These are phyloP conservation scores for Annona cherimola DNA, from an alignment of 164 flowering plant genomes.

Conservation along the genomic window DNA sequence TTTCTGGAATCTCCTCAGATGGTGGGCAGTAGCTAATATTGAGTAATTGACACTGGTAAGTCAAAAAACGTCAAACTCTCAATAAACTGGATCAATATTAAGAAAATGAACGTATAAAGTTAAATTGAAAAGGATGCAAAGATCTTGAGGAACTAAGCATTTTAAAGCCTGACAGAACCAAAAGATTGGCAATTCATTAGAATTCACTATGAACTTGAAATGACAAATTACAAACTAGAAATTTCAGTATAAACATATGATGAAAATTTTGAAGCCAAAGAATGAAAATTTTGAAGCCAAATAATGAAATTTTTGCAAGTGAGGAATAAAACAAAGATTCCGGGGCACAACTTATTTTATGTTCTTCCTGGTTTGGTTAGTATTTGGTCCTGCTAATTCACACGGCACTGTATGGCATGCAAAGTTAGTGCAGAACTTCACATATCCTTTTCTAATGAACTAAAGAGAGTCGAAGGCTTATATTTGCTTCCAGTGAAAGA, in stretches of 20 bases:
- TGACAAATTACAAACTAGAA: no score
- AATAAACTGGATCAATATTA: not conserved
- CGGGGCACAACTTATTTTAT: not conserved
- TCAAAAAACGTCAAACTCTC: not conserved
- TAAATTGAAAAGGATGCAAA: not conserved
- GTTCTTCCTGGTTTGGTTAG: not conserved
- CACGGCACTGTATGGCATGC: not conserved
- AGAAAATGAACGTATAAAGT: not conserved
- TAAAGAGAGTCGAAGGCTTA: not conserved
- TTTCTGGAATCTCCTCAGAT: conserved; percentile 59
- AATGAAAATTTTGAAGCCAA: no score
- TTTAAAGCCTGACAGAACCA: not conserved
- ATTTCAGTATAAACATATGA: not conserved
- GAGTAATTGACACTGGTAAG: conserved; percentile 61
- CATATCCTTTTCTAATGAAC: not conserved
- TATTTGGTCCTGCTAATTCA: not conserved
- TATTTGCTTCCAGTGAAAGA: not conserved
- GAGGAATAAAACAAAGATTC: not conserved
- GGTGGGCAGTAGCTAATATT: conserved; percentile 88
- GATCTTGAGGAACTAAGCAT: not conserved
- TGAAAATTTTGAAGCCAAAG: not conserved
- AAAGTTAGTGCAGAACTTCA: not conserved
- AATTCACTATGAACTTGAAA: no score
- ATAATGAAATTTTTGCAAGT: not conserved
- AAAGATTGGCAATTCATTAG: not conserved